A percentile compares a stretch with the other conserved stretches of the same genome.
phyloP scores from a whole-genome alignment of 2,329 filamentous ascomycete genomes.

The Coniochaeta sp. region DNA sequence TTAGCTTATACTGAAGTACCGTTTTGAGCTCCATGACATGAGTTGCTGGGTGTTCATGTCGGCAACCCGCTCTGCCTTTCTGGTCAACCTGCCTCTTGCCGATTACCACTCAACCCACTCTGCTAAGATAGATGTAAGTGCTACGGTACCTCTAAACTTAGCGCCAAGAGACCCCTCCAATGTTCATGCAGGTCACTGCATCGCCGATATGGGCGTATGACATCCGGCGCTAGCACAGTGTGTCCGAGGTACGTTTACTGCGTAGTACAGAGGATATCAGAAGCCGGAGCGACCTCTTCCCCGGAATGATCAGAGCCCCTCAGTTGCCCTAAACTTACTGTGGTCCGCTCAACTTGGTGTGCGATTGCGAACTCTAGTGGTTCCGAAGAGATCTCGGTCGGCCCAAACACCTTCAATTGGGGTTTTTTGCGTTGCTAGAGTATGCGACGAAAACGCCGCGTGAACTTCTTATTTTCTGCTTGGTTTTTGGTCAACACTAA shows the following conservation, averaged over 20 bases:
- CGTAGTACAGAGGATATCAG: neutral
- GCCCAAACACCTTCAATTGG: neutral
- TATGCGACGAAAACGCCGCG: too few relatives aligned
- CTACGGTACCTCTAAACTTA: neutral
- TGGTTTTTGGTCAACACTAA: too few relatives aligned
- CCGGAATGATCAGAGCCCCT: neutral
- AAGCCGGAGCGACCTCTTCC: neutral
- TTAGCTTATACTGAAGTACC: too few relatives aligned
- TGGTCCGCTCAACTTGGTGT: neutral
- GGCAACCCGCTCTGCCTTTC: neutral
- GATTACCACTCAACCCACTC: too few relatives aligned
- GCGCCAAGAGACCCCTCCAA: neutral
- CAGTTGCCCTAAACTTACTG: neutral
- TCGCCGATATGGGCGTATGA: neutral
- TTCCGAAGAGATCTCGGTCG: neutral
- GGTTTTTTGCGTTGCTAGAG: too few relatives aligned
- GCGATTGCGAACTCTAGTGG: neutral
- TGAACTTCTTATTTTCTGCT: too few relatives aligned
- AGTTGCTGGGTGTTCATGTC: neutral
- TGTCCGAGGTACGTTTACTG: too few relatives aligned
- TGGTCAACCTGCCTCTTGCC: neutral
- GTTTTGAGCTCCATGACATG: too few relatives aligned
- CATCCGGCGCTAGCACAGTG: neutral
- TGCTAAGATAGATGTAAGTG: neutral
- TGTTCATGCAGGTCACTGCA: neutral